These are phyloP conservation scores for Phytophthora vignae DNA, from an alignment of 352 stramenopile species.

Conservation along the genomic window DNA sequence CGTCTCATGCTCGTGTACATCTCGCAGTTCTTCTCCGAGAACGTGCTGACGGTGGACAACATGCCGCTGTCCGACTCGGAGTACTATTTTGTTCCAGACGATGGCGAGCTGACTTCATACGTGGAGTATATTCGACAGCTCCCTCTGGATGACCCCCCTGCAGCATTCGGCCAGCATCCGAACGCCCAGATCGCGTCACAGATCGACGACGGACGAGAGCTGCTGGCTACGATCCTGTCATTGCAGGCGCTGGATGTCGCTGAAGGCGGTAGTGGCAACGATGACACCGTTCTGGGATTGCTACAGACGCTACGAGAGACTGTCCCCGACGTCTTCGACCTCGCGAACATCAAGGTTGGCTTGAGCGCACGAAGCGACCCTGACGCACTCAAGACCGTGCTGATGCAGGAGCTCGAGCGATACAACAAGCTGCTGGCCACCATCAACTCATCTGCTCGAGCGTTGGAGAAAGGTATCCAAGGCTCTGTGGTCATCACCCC, in stretches of 20 bases:
- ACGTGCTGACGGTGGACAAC: slow-evolving; percentile 87
- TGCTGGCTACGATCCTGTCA: slow-evolving; percentile 92
- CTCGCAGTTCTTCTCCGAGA: slow-evolving; percentile 94
- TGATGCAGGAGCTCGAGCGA: slow-evolving; percentile 95
- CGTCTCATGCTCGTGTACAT: slow-evolving; percentile 97
- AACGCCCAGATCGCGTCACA: slow-evolving; percentile 96
- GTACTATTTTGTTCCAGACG: slow-evolving; percentile 94
- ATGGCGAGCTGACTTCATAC: slow-evolving; percentile 91
- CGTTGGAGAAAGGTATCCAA: slow-evolving; percentile 93
- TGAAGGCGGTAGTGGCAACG: slow-evolving; percentile 86
- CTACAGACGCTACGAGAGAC: slow-evolving; percentile 86
- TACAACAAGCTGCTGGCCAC: slow-evolving; percentile 92
- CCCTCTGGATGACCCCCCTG: slow-evolving; percentile 90
- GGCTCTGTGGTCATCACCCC: slow-evolving; percentile 96
- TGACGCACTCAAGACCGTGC: slow-evolving; percentile 94
- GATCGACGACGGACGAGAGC: slow-evolving; percentile 93
- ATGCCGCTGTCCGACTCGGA: slow-evolving; percentile 89
- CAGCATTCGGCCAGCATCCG: slow-evolving; percentile 95
- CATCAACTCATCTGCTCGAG: slow-evolving; percentile 83
- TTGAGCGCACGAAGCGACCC: slow-evolving; percentile 83
- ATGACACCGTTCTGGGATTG: slow-evolving; percentile 91
- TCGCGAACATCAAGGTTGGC: slow-evolving; percentile 75
- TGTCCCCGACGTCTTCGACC: slow-evolving; percentile 92
- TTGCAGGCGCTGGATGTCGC: slow-evolving; percentile 88
- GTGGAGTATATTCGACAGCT: slow-evolving; percentile 92